Conservation (phyloP, 1,139 yeast species). For the Yamadazyma diddensiae region DNA sequence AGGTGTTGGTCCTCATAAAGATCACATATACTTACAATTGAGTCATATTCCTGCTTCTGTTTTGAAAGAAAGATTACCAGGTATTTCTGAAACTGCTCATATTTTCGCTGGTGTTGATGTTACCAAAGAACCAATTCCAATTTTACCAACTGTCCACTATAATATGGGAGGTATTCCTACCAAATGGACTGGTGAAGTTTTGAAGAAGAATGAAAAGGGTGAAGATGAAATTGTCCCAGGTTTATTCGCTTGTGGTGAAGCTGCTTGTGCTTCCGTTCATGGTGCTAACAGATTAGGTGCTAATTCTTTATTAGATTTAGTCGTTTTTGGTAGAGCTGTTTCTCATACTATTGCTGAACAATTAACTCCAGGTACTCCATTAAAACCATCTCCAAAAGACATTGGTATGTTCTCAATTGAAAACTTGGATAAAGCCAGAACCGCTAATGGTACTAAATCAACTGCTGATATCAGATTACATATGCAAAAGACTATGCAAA, state of each 20-base stretch:
- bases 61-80: conserved; percentile 94
- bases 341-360: conserved; percentile 86
- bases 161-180: conserved; percentile 99
- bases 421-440: conserved; percentile 85
- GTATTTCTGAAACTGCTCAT: conserved; percentile 98
- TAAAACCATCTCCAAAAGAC: conserved; percentile 71
- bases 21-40: conserved; percentile 92
- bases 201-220: conserved; percentile 82
- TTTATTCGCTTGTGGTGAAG: conserved; percentile 96
- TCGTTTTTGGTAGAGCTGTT: conserved; percentile 98
- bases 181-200: conserved; percentile 93
- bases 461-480: conserved; percentile 88
- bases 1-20: conserved; percentile 96
- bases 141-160: conserved; percentile 96
- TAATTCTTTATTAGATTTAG: conserved; percentile 94
- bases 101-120: conserved; percentile 99
- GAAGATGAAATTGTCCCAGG: conserved; percentile 93
- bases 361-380: conserved; percentile 86
- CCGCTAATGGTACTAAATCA: conserved; percentile 72
- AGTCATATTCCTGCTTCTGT: conserved; percentile 92
- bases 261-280: conserved; percentile 98
- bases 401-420: conserved; percentile 88
- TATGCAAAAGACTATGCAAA: conserved; percentile 97
- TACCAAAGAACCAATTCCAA: conserved; percentile 98
- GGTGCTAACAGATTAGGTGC: conserved; percentile 99